A percentile compares a stretch with the other conserved stretches of the same genome.
Conservation (phyloP, 148 eudicot species). For the Nyssa sinensis region DNA sequence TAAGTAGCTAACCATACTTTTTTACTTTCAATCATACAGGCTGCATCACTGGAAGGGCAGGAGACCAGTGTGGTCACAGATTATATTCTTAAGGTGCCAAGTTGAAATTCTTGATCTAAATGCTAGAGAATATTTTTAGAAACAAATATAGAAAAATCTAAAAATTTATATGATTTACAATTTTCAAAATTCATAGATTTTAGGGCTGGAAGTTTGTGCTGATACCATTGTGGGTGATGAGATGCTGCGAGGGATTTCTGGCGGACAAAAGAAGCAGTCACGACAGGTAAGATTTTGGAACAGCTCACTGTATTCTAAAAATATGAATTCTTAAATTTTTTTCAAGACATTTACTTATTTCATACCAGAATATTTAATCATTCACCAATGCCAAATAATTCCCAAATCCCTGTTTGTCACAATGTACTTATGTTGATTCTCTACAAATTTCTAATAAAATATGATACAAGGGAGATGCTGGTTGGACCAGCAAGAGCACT, state of each 20-base stretch:
- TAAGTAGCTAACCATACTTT: not conserved
- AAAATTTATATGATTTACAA: not conserved
- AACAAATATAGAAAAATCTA: not conserved
- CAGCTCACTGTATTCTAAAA: not conserved
- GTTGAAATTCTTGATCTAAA: not conserved
- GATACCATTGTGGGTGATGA: slow-evolving; percentile 64
- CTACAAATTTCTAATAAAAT: not conserved
- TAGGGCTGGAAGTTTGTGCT: slow-evolving; percentile 65
- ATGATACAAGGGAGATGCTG: slow-evolving; percentile 73
- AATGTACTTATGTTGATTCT: not conserved
- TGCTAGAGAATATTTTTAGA: not conserved
- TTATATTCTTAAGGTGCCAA: slow-evolving; percentile 50
- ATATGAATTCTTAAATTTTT: not conserved
- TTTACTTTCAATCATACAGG: not conserved
- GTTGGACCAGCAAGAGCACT: slow-evolving; percentile 89
- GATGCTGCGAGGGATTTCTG: slow-evolving; percentile 67
- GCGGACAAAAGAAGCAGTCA: slow-evolving; percentile 59
- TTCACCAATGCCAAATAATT: not conserved
- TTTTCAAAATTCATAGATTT: slow-evolving; percentile 32
- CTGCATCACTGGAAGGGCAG: slow-evolving; percentile 52
- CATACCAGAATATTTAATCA: not conserved
- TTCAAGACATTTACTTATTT: not conserved
- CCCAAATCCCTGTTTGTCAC: not conserved
- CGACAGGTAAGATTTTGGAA: slow-evolving; percentile 38
- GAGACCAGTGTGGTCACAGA: slow-evolving; percentile 52